Base-by-base conservation (phyloP, 2,329 filamentous ascomycete genomes). In the Penicillium sp. region DNA sequence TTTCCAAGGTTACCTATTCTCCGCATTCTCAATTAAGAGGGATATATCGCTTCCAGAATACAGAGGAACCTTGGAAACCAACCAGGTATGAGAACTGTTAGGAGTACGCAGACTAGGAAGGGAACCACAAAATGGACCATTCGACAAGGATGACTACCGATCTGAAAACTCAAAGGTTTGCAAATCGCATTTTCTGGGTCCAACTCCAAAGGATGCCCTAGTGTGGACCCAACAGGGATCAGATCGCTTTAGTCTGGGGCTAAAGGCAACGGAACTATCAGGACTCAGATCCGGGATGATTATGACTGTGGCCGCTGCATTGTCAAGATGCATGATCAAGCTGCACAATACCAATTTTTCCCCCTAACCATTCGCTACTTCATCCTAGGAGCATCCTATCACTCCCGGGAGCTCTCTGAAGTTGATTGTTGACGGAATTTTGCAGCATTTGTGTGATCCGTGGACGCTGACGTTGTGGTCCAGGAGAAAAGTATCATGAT, bases 201-300 rank as follows among this genome's bases (percentile, higher is more conserved):
- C 38, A 43, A 21, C 31, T 45, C n/a, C 19, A 52, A 13, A 53
- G 27, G 23, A 56, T 17, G 23, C 12, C 52, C 43, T 27, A 55
- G 1, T 43, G 48, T 53, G 54, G 54, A 33, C 35, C 54, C 29
- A 47, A 21, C 12, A n/a, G 40, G 50, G 29, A 23, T 56, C 54
- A 47, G 41, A 37, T 52, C 29, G 43, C 42, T 31, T 42, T 53
- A 48, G 55, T 15, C 55, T 12, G 17, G 17, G 55, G 35, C 50
- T 54, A 19, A 42, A 48, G 25, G 35, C 33, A 25, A 8, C 50
- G 55, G 43, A 57, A 57, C 35, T 40, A 15, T 37, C 37, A 35
- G 50, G 50, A 54, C 50, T 29, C 37, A 42, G 38, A 51, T 51
- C 53, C 47, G 29, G 12, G 10, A 8, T 6, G 13, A 37, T 50